A percentile compares a stretch with the other conserved stretches of the same genome.
These are phyloP conservation scores for Spizellomyces punctatus DNA, from an alignment of 192 early-diverging fungal genomes.

Conservation along the genomic window DNA sequence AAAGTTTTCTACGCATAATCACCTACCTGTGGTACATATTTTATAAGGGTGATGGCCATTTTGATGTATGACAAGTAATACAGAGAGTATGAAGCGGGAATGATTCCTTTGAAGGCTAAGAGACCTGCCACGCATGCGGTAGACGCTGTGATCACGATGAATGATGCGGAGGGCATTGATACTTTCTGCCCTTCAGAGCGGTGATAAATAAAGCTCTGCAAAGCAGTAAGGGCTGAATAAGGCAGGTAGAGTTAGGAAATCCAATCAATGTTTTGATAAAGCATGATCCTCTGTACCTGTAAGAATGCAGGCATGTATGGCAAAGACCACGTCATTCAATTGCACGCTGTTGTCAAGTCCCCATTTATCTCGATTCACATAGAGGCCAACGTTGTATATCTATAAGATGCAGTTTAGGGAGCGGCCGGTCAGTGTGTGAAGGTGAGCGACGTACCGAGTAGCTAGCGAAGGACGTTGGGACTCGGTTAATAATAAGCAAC, in stretches of 20 bases:
- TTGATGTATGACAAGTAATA: slow-evolving; percentile 81
- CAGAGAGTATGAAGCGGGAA: slow-evolving; percentile 61
- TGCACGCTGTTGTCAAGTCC: slow-evolving; percentile 73
- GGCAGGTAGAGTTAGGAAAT: background rate
- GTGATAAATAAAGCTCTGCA: slow-evolving; percentile 32
- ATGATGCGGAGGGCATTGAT: slow-evolving; percentile 37
- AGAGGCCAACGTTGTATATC: slow-evolving; percentile 80
- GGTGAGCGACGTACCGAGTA: background rate
- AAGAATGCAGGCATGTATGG: slow-evolving; percentile 77
- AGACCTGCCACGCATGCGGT: slow-evolving; percentile 36
- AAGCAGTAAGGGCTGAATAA: slow-evolving; percentile 25
- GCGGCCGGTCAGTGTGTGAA: background rate
- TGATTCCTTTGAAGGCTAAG: slow-evolving; percentile 18
- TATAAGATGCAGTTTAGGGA: slow-evolving; percentile 9
- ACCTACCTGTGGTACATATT: slow-evolving; percentile 59
- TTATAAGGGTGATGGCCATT: slow-evolving; percentile 75
- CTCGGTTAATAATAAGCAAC: background rate
- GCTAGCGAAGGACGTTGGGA: background rate
- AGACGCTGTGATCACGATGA: slow-evolving; percentile 42
- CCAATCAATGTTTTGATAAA: background rate
- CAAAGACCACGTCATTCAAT: slow-evolving; percentile 86
- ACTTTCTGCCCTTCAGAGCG: slow-evolving; percentile 38
- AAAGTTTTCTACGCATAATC: background rate
- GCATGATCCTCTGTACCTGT: slow-evolving; percentile 8
- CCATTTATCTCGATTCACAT: slow-evolving; percentile 59